Evolutionary conservation across 225 moss, liverwort and hornwort species (phyloP).

Genomic region (Ulota crispa): DNA sequence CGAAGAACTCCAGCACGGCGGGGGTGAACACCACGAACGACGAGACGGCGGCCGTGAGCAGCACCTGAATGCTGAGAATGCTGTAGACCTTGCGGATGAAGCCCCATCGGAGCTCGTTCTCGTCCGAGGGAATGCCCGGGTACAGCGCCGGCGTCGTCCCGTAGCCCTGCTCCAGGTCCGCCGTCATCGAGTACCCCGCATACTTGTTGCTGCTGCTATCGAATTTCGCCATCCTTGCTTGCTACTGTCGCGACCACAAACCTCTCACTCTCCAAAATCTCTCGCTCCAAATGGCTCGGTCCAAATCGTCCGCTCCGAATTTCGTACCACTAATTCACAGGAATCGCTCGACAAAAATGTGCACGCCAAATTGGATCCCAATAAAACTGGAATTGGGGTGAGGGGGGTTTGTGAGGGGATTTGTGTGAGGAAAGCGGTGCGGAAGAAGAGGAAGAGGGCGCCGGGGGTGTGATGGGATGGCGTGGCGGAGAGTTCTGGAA

Average conservation of each 20-base stretch:
- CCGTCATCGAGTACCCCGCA: slow-evolving; percentile 40
- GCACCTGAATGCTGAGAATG: slow-evolving; percentile 58
- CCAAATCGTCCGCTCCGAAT: background rate
- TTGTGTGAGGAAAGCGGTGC: background rate
- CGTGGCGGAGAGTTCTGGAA: slow-evolving; percentile 8
- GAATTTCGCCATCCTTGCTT: slow-evolving; percentile 47
- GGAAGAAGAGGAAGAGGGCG: background rate
- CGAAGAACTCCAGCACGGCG: slow-evolving; percentile 41
- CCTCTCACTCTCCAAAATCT: background rate
- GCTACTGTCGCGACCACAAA: background rate
- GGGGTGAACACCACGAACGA: slow-evolving; percentile 45
- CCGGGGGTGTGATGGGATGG: background rate
- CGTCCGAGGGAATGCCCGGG: slow-evolving; percentile 61
- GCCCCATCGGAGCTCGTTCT: slow-evolving; percentile 57
- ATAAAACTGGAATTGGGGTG: too few species aligned
- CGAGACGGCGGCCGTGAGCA: slow-evolving; percentile 47
- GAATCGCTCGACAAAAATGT: background rate
- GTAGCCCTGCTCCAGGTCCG: slow-evolving; percentile 70
- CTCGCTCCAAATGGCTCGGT: background rate
- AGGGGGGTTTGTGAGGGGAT: background rate
- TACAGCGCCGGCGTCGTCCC: slow-evolving; percentile 59
- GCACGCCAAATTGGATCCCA: background rate
- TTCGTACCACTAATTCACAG: background rate
- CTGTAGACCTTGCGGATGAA: slow-evolving; percentile 65
- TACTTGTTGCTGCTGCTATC: slow-evolving; percentile 39